These are phyloP conservation scores for Cardamine occulta DNA, from an alignment of 345 rosid species.

Conservation along the genomic window DNA sequence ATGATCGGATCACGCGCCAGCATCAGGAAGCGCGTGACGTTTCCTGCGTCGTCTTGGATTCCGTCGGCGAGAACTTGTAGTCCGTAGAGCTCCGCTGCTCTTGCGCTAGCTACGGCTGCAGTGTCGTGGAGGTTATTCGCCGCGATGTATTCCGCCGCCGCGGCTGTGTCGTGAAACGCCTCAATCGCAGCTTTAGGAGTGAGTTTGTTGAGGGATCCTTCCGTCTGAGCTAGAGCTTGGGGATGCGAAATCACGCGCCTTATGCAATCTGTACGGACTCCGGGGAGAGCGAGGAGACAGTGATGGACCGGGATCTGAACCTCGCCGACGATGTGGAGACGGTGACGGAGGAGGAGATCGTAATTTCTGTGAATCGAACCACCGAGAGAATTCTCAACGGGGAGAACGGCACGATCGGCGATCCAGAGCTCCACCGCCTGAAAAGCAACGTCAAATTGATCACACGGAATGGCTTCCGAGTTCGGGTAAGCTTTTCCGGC, in stretches of 20 bases:
- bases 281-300: conserved; percentile 93
- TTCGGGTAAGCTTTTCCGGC: conserved; percentile 93
- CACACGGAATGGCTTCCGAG: conserved; percentile 95
- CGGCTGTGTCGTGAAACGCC: conserved; percentile 95
- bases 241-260: conserved; percentile 93
- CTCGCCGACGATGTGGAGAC: conserved; percentile 95
- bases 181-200: conserved; percentile 79
- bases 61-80: conserved; percentile 66
- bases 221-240: conserved; percentile 91
- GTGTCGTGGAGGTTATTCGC: conserved; percentile 70
- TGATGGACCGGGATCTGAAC: conserved; percentile 95
- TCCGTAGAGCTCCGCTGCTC: conserved; percentile 81
- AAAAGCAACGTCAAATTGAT: conserved; percentile 87
- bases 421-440: conserved; percentile 98
- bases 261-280: conserved; percentile 69
- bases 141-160: conserved; percentile 88
- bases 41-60: conserved; percentile 82
- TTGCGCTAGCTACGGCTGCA: conserved; percentile 72
- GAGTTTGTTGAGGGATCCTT: conserved; percentile 75
- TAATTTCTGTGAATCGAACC: conserved; percentile 96
- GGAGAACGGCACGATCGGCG: conserved; percentile 91
- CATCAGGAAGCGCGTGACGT: conserved; percentile 94
- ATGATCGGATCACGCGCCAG: conserved; percentile 96
- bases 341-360: conserved; percentile 94
- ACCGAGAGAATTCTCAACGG: conserved; percentile 92